Percentiles rank a stretch among this genome's conserved stretches.
phyloP scores from a whole-genome alignment of 2,329 filamentous ascomycete species.

The Ceratocystis destructans region DNA sequence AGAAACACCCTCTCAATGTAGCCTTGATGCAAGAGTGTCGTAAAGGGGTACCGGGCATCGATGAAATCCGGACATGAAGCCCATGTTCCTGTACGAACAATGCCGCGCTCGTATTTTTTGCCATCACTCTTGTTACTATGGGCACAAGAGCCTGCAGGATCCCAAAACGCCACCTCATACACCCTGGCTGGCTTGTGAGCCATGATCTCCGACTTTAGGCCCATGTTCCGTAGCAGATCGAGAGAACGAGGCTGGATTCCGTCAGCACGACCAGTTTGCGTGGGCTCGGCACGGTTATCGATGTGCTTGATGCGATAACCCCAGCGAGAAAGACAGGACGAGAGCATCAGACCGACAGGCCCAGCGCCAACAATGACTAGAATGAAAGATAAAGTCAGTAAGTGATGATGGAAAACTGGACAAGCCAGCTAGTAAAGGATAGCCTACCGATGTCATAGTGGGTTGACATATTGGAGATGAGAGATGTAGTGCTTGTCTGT shows the following conservation, averaged over 20 bases:
- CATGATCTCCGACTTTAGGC: constrained; percentile 78
- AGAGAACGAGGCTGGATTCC: constrained; percentile 83
- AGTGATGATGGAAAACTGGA: constrained; percentile 19
- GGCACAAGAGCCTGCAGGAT: constrained; percentile 33
- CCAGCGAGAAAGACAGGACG: constrained; percentile 78
- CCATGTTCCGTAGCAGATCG: constrained; percentile 79
- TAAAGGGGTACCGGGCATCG: constrained; percentile 56
- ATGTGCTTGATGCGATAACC: constrained; percentile 93
- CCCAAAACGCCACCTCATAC: constrained; percentile 64
- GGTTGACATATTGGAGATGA: background rate
- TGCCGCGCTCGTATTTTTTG: constrained; percentile 24
- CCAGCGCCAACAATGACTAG: constrained; percentile 77
- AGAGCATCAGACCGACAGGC: constrained; percentile 75
- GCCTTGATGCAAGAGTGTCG: constrained; percentile 57
- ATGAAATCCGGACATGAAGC: constrained; percentile 79
- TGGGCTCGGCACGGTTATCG: constrained; percentile 77
- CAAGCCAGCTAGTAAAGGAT: constrained; percentile 17
- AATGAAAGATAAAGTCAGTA: constrained; percentile 21
- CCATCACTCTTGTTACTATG: constrained; percentile 34
- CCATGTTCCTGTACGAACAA: constrained; percentile 59
- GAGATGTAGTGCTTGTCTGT: background rate
- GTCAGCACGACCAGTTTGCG: constrained; percentile 72
- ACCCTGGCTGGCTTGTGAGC: constrained; percentile 74
- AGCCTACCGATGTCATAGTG: constrained; percentile 36
- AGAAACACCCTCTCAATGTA: constrained; percentile 58